Base-by-base conservation (phyloP, 495 filamentous ascomycete species). In the Xylaria intraflava region DNA sequence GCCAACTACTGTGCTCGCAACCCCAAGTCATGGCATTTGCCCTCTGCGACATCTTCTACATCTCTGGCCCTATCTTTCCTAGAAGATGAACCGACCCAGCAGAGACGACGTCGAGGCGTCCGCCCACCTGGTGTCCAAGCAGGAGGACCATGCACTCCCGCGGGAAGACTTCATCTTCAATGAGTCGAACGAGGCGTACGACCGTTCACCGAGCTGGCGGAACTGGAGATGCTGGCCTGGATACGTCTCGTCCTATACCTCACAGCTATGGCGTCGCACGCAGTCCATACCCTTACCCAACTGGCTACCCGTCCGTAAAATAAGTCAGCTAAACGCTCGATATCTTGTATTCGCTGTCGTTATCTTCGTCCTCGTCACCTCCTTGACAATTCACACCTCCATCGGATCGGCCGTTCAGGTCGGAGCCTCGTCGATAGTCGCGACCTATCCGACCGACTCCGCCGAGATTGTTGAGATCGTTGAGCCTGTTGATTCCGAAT, bases 91-190 rank as follows among this genome's bases (percentile, higher is more conserved):
- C 46, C 62, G 56, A 35, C 22, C 54, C 24, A 55, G 58, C 24
- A 55, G 58, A 24, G 49, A 53, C 31, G 63, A 64, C 40, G 44
- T 66, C 56, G 63, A 66, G 49, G 62, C 60, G 17, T 29, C 56
- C 10, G 61, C 61, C 16, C 57, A 56, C 29, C 35, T 61, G 33
- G 47, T 59, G 14, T 49, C 51, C 39, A 61, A 66, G 52, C 49
- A 61, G 31, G 49, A 20, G 14, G 30, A 46, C 33, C 42, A 23
- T 39, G 38, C n/a, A n/a, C n/a, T 26, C 42, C 49, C 4, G 29
- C 60, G n/a, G 43, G 62, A 63, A 27, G 56, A 65, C 52, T 61
- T 63, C 50, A 55, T 63, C 20, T 60, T 42, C 33, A 29, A 47
- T 45, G 58, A 56, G 23, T 50, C 59, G 10, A 49, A 58, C 43